Evolutionary conservation across 1,284 basidiomycete species (phyloP), one percentile per base, ranked within the genome.

Genomic region (Cutaneotrichosporon spelunceum): DNA sequence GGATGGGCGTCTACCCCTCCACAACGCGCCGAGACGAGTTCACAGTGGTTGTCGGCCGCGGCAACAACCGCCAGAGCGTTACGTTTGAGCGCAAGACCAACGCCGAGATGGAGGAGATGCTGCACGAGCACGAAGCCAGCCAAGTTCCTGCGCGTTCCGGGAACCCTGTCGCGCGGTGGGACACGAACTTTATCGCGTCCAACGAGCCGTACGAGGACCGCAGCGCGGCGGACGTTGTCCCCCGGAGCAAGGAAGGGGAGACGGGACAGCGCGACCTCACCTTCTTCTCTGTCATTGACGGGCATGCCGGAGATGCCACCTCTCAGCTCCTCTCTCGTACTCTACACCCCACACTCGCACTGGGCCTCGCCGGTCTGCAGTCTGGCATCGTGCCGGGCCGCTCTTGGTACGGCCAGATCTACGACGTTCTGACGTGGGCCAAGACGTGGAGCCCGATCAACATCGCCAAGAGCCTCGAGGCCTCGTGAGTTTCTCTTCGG

Each of bases 161-260:
- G 1, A 78, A 78, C 64, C 73, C 76, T 3, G 76, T 79, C 1
- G 57, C 69, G 85, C 84, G 74, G 42, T 88, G 89, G 78, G 84
- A 88, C 55, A 92, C 88, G 1, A 90, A 90, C 23, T 85, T 83
- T 52, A 80, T 97, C 39, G 82, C 90, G 1, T 88, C 91, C 7
- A 97, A 97, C 73, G 85, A 90, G 65, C 91, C 92, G 19, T 88
- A 95, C 60, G 93, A 97, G 78, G 93, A 97, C 75, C 86, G 91
- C 21, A 84, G 87, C 68, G 85, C 89, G 3, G 84, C 85, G 61
- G 86, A 88, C 60, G 82, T 95, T 61, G 80, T 95, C 21, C 70
- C 71, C 3, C 59, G 74, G 78, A 84, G 66, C 81, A 29, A 53
- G 21, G 27, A 57, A 33, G 52, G 50, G 47, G 21, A 53, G 33